Evolutionary conservation across 331 rosid genomes (phyloP), one percentile per base, ranked within the genome.

Genomic region (Prunus yedoensis): DNA sequence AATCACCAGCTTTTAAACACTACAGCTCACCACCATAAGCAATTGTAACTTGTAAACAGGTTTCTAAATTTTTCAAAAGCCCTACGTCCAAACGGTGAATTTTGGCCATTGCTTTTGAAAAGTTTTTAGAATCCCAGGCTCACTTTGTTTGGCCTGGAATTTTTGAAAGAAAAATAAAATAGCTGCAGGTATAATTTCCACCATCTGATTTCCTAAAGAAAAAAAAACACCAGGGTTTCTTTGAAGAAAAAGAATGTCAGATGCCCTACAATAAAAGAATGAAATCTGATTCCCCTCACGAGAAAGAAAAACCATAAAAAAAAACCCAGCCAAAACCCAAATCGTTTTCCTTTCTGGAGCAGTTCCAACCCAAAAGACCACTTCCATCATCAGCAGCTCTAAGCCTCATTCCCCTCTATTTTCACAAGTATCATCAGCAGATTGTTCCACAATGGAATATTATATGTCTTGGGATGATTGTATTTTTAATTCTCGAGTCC

Each of bases 291-390:
- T 17, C 47, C 46, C 68, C n/a, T 18, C 47, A 4, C 3, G 14
- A 32, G 21, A 62, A 62, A 62, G 21, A 14, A 62, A 30, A 62
- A 5, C 9, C 23, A 21, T 10, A 17, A 62, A 30, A 30, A 38
- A 38, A 6, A 38, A 5, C 43, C 43, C 8, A 38, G 43, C 30
- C 30, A 9, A 63, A 63, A 63, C 68, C 23, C 47, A 32, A 63
- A 30, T 3, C 0, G 3, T 15, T 21, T 53, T 32, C 28, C 60
- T 10, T 14, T 28, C 10, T 13, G 20, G 3, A 1, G 38, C 59
- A 25, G 60, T 27, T 30, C 74, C 72, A 68, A 69, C 17, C 46
- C 72, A 66, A 21, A 68, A 17, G 7, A 30, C 61, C 35, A 50
- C 6, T 15, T 50, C 18, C 41, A 51, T 52, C 45, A 50, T 7